phyloP scores from a whole-genome alignment of 345 rosid species.

The Rhizophora apiculata region DNA sequence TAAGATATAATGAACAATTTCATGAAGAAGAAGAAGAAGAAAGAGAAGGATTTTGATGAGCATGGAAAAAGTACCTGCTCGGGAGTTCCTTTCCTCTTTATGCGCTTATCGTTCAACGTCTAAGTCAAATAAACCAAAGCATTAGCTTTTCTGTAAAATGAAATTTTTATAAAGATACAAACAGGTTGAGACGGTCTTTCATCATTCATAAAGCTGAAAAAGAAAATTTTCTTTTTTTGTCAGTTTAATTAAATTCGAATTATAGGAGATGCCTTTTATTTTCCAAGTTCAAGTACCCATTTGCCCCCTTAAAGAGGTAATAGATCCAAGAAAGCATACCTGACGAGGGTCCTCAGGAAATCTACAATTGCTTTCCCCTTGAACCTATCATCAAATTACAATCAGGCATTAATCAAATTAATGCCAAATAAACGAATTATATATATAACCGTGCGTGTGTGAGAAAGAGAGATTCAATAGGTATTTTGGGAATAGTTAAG shows the following conservation, averaged over 20 bases:
- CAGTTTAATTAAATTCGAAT: background rate
- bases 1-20: background rate
- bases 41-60: too few relatives aligned
- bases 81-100: conserved; percentile 6
- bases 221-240: background rate
- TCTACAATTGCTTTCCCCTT: conserved; percentile 29
- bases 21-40: background rate
- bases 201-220: conserved; percentile 43
- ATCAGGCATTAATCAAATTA: background rate
- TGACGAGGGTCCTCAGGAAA: conserved; percentile 25
- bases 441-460: background rate
- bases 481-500: background rate
- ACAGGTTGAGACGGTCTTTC: conserved; percentile 6
- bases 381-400: conserved; percentile 16
- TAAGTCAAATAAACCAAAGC: background rate
- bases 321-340: conserved; percentile 40
- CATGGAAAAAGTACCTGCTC: background rate
- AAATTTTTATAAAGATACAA: too few relatives aligned
- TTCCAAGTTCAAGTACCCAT: background rate
- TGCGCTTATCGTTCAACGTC: conserved; percentile 8
- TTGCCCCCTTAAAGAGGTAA: conserved; percentile 13
- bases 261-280: background rate
- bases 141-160: too few relatives aligned
- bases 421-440: background rate
- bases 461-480: background rate